Percentiles rank a stretch among this genome's conserved stretches.
Evolutionary conservation across 345 rosid species (phyloP).

Genomic region (Populus pruinosa): DNA sequence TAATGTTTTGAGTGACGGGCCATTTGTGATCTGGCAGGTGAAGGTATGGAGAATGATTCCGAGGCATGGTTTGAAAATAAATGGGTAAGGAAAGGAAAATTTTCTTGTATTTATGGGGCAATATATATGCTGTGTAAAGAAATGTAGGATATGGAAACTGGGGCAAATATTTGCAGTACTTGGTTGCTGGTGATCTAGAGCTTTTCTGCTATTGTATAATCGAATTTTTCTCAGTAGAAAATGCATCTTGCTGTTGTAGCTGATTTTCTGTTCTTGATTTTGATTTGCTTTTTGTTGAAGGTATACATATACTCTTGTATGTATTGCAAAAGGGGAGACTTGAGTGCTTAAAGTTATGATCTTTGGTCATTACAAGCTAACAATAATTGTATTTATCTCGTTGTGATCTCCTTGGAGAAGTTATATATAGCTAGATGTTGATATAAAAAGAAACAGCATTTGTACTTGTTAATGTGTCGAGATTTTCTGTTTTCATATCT

Average conservation of each 20-base stretch:
- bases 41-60: background rate
- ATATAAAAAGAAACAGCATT: background rate
- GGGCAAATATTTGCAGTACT: slow-evolving; percentile 10
- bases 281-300: slow-evolving; percentile 1
- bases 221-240: slow-evolving; percentile 33
- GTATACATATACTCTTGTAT: slow-evolving; percentile 16
- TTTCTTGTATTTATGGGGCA: slow-evolving; percentile 31
- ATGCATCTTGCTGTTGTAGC: slow-evolving; percentile 34
- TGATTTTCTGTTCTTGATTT: slow-evolving; percentile 23
- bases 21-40: slow-evolving; percentile 9
- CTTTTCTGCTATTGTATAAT: slow-evolving; percentile 41
- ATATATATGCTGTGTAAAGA: slow-evolving; percentile 45
- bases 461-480: background rate
- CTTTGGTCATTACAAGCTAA: background rate
- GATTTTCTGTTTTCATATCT: background rate
- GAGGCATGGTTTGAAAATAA: slow-evolving; percentile 16
- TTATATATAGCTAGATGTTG: background rate
- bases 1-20: background rate
- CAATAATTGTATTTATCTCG: background rate
- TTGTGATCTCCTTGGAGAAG: background rate
- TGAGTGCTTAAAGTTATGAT: background rate
- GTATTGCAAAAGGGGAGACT: background rate
- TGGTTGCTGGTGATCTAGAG: slow-evolving; percentile 34
- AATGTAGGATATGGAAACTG: slow-evolving; percentile 35
- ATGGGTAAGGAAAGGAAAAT: slow-evolving; percentile 19